Evolutionary conservation across 495 filamentous ascomycete species (phyloP).

Genomic region (Geoglossum glabrum): DNA sequence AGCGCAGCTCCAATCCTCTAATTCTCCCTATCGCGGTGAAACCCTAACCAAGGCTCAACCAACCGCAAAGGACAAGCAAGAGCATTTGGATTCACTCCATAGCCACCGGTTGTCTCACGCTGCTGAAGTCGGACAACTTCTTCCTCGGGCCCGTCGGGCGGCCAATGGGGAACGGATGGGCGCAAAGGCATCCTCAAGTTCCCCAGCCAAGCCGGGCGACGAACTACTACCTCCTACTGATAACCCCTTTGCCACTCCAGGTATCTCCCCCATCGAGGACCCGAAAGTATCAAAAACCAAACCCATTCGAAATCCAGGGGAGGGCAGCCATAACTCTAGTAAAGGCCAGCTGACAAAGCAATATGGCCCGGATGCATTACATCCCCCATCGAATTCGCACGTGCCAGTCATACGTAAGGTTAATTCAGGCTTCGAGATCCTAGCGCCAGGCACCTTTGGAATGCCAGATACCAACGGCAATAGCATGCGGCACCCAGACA

Average conservation of each 20-base stretch:
- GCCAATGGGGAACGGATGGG: slow-evolving; percentile 4
- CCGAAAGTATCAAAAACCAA: not conserved
- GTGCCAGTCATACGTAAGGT: not conserved
- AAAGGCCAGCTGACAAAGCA: not conserved
- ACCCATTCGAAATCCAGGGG: not conserved
- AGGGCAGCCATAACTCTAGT: not conserved
- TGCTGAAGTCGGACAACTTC: slow-evolving; percentile 27
- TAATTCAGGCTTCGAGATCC: slow-evolving; percentile 2
- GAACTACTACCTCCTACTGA: not conserved
- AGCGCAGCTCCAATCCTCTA: not conserved
- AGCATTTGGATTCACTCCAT: slow-evolving; percentile 20
- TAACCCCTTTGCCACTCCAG: not conserved
- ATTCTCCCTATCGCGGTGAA: not conserved
- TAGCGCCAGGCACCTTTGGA: not conserved
- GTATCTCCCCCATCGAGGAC: not conserved
- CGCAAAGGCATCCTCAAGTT: slow-evolving; percentile 10
- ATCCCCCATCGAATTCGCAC: not conserved
- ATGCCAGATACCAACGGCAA: not conserved
- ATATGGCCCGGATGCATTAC: not conserved
- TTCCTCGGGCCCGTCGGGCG: slow-evolving; percentile 16
- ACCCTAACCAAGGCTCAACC: not conserved
- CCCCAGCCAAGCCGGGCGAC: slow-evolving; percentile 6
- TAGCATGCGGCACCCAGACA: not conserved
- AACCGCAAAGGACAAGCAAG: slow-evolving; percentile 1
- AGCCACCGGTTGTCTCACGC: slow-evolving; percentile 23